Base-by-base conservation (phyloP, 331 rosid genomes). In the Cucumis variabilis region DNA sequence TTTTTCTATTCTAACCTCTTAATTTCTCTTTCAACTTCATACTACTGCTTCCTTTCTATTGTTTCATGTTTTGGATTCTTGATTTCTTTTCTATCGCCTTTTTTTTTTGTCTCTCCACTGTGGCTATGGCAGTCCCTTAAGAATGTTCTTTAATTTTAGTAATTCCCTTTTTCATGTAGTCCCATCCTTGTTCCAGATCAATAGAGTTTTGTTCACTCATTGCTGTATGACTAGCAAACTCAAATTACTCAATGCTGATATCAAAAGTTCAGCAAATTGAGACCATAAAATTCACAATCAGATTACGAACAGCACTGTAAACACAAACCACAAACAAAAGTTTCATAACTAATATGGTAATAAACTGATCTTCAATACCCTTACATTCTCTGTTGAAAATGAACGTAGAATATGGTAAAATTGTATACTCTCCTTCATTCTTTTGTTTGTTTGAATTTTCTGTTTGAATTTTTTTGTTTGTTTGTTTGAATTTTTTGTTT, bases 111-210 rank as follows among this genome's bases (percentile, higher is more conserved):
- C 13, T 50, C 13, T 50, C 37, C 37, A 93, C 55, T 88, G 90
- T 50, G 91, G 14, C 90, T 95, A 94, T 0, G 90, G 89, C 71
- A 84, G 50, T 13, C 93, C 94, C 89, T 95, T 94, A 0, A 95
- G 91, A 87, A 95, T 93, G 85, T 83, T 92, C 90, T 92, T 93
- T 85, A 95, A 86, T 86, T 93, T n/a, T 95, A 5, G 88, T 90
- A 76, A 95, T 93, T 41, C 93, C 94, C 28, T 24, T 90, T 73
- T 88, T 89, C 94, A 95, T 92, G 60, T 86, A 89, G 24, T 83
- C 89, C 98, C 96, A 95, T 19, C 95, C 95, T 85, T 92, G 90
- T 10, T 95, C 96, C 20, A 93, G 88, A 25, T 91, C 94, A 74
- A 85, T 87, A 17, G 70, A 72, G 68, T 69, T 88, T 14, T 89